These are phyloP conservation scores for Agapanthus africanus DNA, from an alignment of 106 monocot species.

Conservation along the genomic window DNA sequence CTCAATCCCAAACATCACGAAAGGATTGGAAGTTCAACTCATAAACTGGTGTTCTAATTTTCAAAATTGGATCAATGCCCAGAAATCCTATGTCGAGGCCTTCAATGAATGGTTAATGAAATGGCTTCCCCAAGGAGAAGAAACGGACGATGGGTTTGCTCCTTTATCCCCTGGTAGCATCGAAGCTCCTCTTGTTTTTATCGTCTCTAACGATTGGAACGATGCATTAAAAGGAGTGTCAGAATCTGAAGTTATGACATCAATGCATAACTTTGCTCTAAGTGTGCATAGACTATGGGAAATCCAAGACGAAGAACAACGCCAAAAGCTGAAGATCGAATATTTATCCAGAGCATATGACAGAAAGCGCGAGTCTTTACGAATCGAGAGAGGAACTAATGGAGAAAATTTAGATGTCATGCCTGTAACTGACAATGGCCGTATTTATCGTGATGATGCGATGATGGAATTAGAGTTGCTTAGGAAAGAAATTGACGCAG, in stretches of 20 bases:
- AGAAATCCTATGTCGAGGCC: conserved; percentile 49
- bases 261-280: conserved; percentile 38
- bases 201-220: conserved; percentile 72
- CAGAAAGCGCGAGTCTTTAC: conserved; percentile 28
- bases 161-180: conserved; percentile 74
- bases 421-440: conserved; percentile 13
- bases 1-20: conserved; percentile 27
- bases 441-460: conserved; percentile 10
- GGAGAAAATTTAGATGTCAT: conserved; percentile 22
- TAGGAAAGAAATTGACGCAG: conserved; percentile 60
- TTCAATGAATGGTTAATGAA: conserved; percentile 63
- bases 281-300: conserved; percentile 35
- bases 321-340: conserved; percentile 34
- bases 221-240: conserved; percentile 36
- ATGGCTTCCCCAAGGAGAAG: conserved; percentile 45
- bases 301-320: conserved; percentile 44
- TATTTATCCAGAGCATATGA: conserved; percentile 40
- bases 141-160: conserved; percentile 53
- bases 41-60: conserved; percentile 56
- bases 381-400: conserved; percentile 18
- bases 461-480: conserved; percentile 23
- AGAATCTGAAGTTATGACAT: conserved; percentile 30
- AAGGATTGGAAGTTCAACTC: conserved; percentile 46
- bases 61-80: conserved; percentile 43
- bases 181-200: conserved; percentile 58